Evolutionary conservation across 495 filamentous ascomycete genomes (phyloP), one percentile per base, ranked within the genome.

Genomic region (Daldinia concentrica): DNA sequence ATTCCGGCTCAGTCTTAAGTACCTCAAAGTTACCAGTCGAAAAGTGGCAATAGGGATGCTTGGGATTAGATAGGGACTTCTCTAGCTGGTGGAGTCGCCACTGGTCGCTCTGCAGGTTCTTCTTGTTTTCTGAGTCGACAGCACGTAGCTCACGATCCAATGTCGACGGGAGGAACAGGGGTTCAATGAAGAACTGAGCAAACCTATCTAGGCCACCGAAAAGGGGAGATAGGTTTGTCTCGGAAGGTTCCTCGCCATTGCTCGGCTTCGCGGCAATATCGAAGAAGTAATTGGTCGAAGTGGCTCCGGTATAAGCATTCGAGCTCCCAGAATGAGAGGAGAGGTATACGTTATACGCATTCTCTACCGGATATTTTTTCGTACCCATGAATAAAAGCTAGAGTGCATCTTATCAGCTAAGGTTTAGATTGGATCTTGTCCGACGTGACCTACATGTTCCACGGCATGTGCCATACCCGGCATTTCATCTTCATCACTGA

Each of bases 81-180:
- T 92, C 92, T 32, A 99, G 85, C 77, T 99, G 95, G 79, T 94
- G 89, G 65, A 97, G 80, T 22, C 95, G 90, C 96, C 96, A 99
- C 65, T 88, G 83, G 78, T 99, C 95, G 79, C 87, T 97, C 82
- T 99, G 95, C 26, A 99, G 86, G 70, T 99, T 99, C 85, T 99
- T 98, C 86, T 99, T 99, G 81, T 98, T 97, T 78, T 99, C 95
- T 0, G 95, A 98, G 80, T 99, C 95, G 19, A 99, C 95, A 19
- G 95, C 95, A 66, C 84, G 87, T 66, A 99, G 83, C 81, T 99
- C 95, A 30, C 95, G 89, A 70, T 99, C 95, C 43, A 99, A 78
- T 2, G 95, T 97, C 43, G 90, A 93, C 58, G 90, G 88, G 12
- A 98, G 86, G 79, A 98, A 99, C 24, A 99, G 87, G 0, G 95